These are phyloP conservation scores for Alternaria metachromatica DNA, from an alignment of 2,329 filamentous ascomycete species.

Conservation along the genomic window DNA sequence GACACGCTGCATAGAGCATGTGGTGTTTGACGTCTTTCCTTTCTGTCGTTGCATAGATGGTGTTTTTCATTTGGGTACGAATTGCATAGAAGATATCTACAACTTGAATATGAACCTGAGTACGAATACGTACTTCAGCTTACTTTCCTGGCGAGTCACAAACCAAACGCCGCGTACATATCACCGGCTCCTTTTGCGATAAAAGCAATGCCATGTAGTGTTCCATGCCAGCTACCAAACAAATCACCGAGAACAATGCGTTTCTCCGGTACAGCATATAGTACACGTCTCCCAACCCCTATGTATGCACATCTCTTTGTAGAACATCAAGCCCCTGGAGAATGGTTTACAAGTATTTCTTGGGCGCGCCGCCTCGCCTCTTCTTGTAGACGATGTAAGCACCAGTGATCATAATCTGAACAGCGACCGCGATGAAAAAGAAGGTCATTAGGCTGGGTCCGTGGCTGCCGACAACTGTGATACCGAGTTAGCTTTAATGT, in stretches of 20 bases:
- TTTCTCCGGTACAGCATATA: not conserved
- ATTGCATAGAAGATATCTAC: not conserved
- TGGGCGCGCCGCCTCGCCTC: conserved; percentile 76
- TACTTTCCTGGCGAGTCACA: not conserved
- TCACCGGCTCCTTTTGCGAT: not conserved
- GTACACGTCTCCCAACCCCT: not conserved
- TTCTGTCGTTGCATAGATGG: conserved; percentile 4
- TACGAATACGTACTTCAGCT: not conserved
- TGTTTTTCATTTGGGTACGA: not conserved
- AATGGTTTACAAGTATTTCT: conserved; percentile 77
- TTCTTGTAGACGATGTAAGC: conserved; percentile 82
- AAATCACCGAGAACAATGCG: not conserved
- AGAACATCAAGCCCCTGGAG: not conserved
- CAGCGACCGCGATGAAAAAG: conserved; percentile 74
- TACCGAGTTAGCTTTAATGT: conserved; percentile 20
- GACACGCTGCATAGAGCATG: not conserved
- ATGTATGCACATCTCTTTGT: not conserved
- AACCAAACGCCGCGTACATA: not conserved
- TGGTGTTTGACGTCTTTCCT: not conserved
- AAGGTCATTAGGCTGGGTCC: conserved; percentile 66
- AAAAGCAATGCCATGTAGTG: not conserved
- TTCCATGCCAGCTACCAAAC: not conserved
- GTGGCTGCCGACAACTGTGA: conserved; percentile 59
- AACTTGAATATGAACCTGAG: not conserved
- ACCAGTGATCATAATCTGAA: conserved; percentile 73